These are phyloP conservation scores for Vachellia pachyceras DNA, from an alignment of 306 rosid genomes.

Conservation along the genomic window DNA sequence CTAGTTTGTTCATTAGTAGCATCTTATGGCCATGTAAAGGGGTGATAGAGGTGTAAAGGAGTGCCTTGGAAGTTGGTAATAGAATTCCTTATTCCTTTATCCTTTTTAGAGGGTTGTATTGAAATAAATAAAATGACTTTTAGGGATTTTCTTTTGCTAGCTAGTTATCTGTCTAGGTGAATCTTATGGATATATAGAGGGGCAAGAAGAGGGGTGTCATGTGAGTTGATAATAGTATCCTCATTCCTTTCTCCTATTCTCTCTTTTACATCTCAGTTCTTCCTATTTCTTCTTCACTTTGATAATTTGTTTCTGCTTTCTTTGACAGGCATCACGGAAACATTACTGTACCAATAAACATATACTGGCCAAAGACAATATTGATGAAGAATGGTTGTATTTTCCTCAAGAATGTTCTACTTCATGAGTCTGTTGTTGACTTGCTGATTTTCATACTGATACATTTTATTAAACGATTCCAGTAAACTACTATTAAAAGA, in stretches of 20 bases:
- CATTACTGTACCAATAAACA: conserved; percentile 88
- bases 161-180: neutral
- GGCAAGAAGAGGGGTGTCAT: neutral
- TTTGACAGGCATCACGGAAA: conserved; percentile 82
- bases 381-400: conserved; percentile 87
- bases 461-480: conserved; percentile 44
- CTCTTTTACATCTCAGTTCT: neutral
- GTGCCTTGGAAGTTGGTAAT: neutral
- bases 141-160: neutral
- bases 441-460: conserved; percentile 34
- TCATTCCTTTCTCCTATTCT: neutral
- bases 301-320: conserved; percentile 23
- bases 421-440: conserved; percentile 19
- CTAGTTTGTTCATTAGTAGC: neutral
- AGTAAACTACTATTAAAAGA: conserved; percentile 79
- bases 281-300: conserved; percentile 1
- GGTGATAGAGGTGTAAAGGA: neutral
- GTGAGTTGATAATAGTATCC: neutral
- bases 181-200: neutral
- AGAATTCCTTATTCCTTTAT: neutral
- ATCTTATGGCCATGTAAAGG: neutral
- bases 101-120: neutral
- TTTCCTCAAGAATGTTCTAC: conserved; percentile 31
- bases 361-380: conserved; percentile 63
- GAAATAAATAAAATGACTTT: neutral